A percentile compares a stretch with the other conserved stretches of the same genome.
These are phyloP conservation scores for Guadua angustifolia DNA, from an alignment of 176 grass and related monocot genomes.

Conservation along the genomic window DNA sequence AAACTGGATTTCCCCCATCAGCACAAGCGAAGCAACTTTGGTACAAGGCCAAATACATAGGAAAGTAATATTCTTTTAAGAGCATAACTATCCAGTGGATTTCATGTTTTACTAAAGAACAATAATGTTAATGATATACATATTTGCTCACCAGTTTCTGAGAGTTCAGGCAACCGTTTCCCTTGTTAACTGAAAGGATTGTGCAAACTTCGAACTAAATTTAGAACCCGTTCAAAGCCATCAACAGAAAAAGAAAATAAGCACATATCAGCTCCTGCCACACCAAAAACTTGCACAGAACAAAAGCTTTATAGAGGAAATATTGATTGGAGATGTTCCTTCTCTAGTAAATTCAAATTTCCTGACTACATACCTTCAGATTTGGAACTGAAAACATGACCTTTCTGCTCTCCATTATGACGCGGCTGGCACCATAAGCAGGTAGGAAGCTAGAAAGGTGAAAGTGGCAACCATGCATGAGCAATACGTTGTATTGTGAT, in stretches of 20 bases:
- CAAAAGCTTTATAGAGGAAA: not conserved
- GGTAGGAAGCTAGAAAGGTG: not conserved
- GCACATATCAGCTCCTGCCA: not conserved
- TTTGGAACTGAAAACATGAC: not conserved
- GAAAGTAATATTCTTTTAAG: not conserved
- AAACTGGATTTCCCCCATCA: not conserved
- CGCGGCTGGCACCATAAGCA: not conserved
- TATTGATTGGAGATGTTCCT: not conserved
- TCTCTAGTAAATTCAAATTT: not conserved
- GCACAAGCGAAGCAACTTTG: not conserved
- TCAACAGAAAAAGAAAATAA: not conserved
- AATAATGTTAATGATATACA: not conserved
- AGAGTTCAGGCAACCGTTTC: not conserved
- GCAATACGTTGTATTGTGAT: not conserved
- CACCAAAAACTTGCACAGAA: not conserved
- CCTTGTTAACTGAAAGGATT: not conserved
- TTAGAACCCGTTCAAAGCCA: not conserved
- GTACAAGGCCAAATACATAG: not conserved
- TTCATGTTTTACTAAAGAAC: not conserved
- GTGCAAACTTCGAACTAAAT: not conserved
- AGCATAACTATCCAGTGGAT: not conserved
- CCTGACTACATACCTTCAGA: conserved; percentile 4
- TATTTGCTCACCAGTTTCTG: not conserved
- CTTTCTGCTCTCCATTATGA: not conserved
- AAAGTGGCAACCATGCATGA: not conserved